These are phyloP conservation scores for Penicillium bialowiezense DNA, from an alignment of 495 filamentous ascomycete genomes.

Conservation along the genomic window DNA sequence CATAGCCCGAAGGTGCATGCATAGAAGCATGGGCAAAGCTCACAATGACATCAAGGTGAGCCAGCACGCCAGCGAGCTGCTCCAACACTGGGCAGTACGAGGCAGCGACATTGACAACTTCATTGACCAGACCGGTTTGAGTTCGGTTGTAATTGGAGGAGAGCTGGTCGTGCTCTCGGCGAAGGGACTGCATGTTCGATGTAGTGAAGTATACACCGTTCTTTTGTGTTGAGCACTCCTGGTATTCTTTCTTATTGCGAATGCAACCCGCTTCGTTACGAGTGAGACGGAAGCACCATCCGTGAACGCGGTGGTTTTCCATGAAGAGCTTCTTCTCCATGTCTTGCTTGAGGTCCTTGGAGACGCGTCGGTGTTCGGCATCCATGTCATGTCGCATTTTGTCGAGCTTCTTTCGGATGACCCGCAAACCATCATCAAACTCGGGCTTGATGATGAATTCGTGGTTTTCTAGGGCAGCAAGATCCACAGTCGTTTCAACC, in stretches of 20 bases:
- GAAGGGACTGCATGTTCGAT: constrained; percentile 71
- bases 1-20: constrained; percentile 88
- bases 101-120: constrained; percentile 89
- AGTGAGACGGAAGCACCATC: constrained; percentile 95
- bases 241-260: constrained; percentile 82
- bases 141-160: constrained; percentile 96
- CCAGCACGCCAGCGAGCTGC: constrained; percentile 79
- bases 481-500: constrained; percentile 97
- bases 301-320: constrained; percentile 92
- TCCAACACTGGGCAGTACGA: constrained; percentile 96
- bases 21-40: constrained; percentile 92
- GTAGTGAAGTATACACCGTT: constrained; percentile 99
- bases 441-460: constrained; percentile 99
- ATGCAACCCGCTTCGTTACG: constrained; percentile 90
- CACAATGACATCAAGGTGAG: constrained; percentile 95
- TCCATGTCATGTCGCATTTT: constrained; percentile 81
- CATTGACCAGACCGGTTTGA: constrained; percentile 84
- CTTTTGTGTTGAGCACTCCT: constrained; percentile 97
- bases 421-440: constrained; percentile 85
- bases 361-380: constrained; percentile 71
- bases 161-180: constrained; percentile 90
- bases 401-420: constrained; percentile 88
- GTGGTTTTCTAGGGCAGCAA: constrained; percentile 92
- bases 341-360: constrained; percentile 84
- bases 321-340: constrained; percentile 97